Percentiles rank a stretch among this genome's conserved stretches.
Evolutionary conservation across 257 asterid species (phyloP).

Genomic region (Solanum sejunctum): DNA sequence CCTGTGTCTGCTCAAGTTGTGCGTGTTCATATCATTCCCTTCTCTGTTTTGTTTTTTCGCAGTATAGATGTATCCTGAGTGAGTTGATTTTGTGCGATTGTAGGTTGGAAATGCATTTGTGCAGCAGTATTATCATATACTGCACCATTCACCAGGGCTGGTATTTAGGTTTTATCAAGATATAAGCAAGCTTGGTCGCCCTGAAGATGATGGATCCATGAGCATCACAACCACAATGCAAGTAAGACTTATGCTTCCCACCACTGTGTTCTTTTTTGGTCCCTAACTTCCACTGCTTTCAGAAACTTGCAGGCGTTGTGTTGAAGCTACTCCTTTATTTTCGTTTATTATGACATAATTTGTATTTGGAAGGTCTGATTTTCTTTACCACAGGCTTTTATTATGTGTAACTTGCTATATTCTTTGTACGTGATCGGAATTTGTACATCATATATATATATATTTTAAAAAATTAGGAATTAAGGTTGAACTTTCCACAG

Average conservation of each 20-base stretch:
- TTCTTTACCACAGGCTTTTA: background rate
- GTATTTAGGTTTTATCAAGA: slow-evolving; percentile 62
- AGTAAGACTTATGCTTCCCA: slow-evolving; percentile 17
- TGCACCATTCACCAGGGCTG: slow-evolving; percentile 48
- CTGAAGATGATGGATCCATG: slow-evolving; percentile 59
- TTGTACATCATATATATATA: background rate
- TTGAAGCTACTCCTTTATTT: background rate
- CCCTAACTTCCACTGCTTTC: background rate
- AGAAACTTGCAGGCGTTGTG: background rate
- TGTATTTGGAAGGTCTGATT: background rate
- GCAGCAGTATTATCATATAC: slow-evolving; percentile 59
- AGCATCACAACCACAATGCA: slow-evolving; percentile 57
- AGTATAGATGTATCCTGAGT: background rate
- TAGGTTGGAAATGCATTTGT: slow-evolving; percentile 71
- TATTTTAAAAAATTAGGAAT: background rate
- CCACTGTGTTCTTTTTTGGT: background rate
- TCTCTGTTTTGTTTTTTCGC: background rate
- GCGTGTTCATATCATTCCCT: slow-evolving; percentile 8
- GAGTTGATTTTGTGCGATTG: background rate
- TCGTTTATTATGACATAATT: background rate
- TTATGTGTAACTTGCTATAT: background rate
- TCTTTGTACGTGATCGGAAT: background rate
- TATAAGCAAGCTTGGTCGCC: slow-evolving; percentile 53
- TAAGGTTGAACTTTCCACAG: background rate
- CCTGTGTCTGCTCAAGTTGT: slow-evolving; percentile 44